A percentile compares a stretch with the other conserved stretches of the same genome.
phyloP scores from a whole-genome alignment of 805 yeast genomes.

The Ogataea methylovora region DNA sequence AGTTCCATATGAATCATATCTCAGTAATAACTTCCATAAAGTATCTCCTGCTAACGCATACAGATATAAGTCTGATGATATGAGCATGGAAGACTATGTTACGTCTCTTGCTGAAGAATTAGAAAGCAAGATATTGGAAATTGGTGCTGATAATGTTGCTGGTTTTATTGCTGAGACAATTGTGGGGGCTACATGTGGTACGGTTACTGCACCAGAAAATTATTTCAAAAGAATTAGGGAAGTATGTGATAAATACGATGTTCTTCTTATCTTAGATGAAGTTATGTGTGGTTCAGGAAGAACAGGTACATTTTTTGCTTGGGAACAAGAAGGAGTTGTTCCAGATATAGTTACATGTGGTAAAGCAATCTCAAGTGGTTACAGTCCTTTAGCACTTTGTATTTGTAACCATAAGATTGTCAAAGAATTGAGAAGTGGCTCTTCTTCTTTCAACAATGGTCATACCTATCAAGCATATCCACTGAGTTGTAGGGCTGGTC shows the following conservation, averaged over 20 bases:
- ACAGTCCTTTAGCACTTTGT: constrained; percentile 42
- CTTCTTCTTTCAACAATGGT: constrained; percentile 34
- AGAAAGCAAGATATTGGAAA: constrained; percentile 13
- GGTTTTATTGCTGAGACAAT: constrained; percentile 37
- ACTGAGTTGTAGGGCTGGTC: constrained; percentile 37
- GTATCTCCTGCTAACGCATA: constrained; percentile 15
- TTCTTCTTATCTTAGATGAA: constrained; percentile 41
- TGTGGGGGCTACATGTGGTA: constrained; percentile 37
- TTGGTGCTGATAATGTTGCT: constrained; percentile 31
- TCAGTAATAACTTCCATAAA: constrained; percentile 8
- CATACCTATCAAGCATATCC: constrained; percentile 46
- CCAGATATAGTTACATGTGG: constrained; percentile 47
- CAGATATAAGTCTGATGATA: constrained; percentile 5
- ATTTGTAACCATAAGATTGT: constrained; percentile 33
- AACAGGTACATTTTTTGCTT: constrained; percentile 39
- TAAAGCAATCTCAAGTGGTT: constrained; percentile 46
- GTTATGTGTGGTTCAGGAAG: constrained; percentile 52
- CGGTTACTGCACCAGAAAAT: constrained; percentile 35
- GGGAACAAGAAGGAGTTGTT: constrained; percentile 31
- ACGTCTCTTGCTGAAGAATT: constrained; percentile 13
- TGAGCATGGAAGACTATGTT: constrained; percentile 10
- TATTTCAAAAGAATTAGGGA: constrained; percentile 36
- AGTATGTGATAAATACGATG: constrained; percentile 42
- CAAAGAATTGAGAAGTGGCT: constrained; percentile 28
- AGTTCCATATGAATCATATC: constrained; percentile 5